Evolutionary conservation across 176 grass and related monocot genomes (phyloP).

Genomic region (Eleusine coracana): DNA sequence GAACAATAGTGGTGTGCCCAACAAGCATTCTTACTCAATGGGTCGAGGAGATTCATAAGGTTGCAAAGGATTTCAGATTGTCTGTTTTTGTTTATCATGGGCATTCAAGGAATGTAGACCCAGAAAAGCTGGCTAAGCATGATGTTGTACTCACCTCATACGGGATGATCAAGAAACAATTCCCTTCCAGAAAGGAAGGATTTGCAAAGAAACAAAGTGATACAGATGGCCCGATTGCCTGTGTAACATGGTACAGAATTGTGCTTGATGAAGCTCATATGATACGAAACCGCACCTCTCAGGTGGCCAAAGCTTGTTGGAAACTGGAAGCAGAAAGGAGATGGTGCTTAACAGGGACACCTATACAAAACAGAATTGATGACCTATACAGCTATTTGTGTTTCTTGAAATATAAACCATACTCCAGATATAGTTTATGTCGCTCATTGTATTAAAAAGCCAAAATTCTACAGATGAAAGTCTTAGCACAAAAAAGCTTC

Average conservation of each 20-base stretch:
- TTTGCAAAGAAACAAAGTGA: no score
- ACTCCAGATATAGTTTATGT: conserved; percentile 57
- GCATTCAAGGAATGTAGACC: conserved; percentile 72
- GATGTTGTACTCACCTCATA: conserved; percentile 93
- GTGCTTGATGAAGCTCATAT: conserved; percentile 96
- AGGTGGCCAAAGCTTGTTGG: conserved; percentile 77
- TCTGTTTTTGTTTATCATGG: conserved; percentile 91
- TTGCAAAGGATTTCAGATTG: conserved; percentile 61
- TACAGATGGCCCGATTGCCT: conserved; percentile 72
- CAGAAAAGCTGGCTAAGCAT: conserved; percentile 69
- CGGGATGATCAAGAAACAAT: conserved; percentile 51
- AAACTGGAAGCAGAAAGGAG: conserved; percentile 71
- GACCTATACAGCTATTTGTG: conserved; percentile 94
- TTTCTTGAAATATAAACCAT: conserved; percentile 89
- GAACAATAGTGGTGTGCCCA: conserved; percentile 85
- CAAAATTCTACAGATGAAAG: conserved; percentile 66
- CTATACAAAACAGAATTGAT: conserved; percentile 89
- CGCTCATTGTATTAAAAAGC: conserved; percentile 48
- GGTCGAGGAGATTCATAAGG: conserved; percentile 75
- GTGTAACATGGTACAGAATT: conserved; percentile 88
- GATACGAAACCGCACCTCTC: conserved; percentile 72
- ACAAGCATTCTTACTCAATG: conserved; percentile 91
- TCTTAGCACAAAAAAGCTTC: conserved; percentile 80
- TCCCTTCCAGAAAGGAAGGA: no score
- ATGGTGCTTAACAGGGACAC: conserved; percentile 97